Percentiles rank a stretch among this genome's conserved stretches.
These are phyloP conservation scores for Groenewaldozyma auringiensis DNA, from an alignment of 1,139 yeast genomes.

Conservation along the genomic window DNA sequence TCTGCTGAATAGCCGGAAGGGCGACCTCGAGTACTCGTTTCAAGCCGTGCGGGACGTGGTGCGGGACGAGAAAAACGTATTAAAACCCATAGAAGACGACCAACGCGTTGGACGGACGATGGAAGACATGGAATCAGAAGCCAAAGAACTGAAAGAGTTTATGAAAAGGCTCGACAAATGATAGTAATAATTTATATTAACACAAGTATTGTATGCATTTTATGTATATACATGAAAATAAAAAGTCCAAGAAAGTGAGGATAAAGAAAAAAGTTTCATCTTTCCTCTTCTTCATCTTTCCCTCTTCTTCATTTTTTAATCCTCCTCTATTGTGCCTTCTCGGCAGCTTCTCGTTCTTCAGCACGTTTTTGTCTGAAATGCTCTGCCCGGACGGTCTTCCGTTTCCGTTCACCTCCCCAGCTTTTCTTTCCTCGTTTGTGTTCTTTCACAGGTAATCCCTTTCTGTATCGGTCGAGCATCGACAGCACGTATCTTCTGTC, in stretches of 20 bases:
- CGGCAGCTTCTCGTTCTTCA: constrained; percentile 12
- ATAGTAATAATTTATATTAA: too few relatives aligned
- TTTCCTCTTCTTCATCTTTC: neutral
- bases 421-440: constrained; percentile 60
- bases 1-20: constrained; percentile 44
- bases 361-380: constrained; percentile 37
- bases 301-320: neutral
- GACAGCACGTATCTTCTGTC: constrained; percentile 49
- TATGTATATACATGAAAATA: too few relatives aligned
- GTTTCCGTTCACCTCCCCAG: constrained; percentile 86
- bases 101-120: constrained; percentile 38
- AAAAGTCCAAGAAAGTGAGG: too few relatives aligned
- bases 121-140: constrained; percentile 62
- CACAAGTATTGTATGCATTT: too few relatives aligned
- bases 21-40: constrained; percentile 38
- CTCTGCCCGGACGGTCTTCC: constrained; percentile 61
- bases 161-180: constrained; percentile 4
- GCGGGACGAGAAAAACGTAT: constrained; percentile 26
- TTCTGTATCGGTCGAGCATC: constrained; percentile 43
- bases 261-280: too few relatives aligned
- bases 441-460: constrained; percentile 52
- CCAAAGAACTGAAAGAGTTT: constrained; percentile 36
- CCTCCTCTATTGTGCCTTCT: constrained; percentile 5
- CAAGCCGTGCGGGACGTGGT: constrained; percentile 22
- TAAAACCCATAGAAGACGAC: constrained; percentile 30